Conservation (phyloP, 192 early-diverging fungal genomes). For the Globomyces pollinis-pini region DNA sequence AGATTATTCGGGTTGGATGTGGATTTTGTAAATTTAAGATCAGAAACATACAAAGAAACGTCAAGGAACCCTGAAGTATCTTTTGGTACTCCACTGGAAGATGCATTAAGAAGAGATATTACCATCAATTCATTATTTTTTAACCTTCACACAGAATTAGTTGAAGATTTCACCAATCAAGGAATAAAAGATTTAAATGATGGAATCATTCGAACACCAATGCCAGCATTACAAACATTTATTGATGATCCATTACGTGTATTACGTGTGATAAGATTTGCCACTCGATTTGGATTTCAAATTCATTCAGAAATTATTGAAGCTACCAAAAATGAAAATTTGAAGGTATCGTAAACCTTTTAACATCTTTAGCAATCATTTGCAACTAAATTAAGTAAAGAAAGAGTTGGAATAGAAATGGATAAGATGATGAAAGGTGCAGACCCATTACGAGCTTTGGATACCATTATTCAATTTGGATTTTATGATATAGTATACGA, state of each 20-base stretch:
- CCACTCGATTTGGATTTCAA: constrained; percentile 75
- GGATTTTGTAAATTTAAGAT: constrained; percentile 95
- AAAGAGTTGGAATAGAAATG: constrained; percentile 85
- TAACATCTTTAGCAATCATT: constrained; percentile 58
- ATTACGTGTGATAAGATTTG: constrained; percentile 88
- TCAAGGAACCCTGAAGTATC: constrained; percentile 69
- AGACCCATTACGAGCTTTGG: constrained; percentile 43
- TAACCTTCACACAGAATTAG: constrained; percentile 73
- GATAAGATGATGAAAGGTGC: constrained; percentile 83
- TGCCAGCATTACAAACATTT: constrained; percentile 83
- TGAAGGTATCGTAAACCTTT: no score
- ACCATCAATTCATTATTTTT: constrained; percentile 98
- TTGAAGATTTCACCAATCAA: constrained; percentile 83
- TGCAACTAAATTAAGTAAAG: constrained; percentile 76
- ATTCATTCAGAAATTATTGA: constrained; percentile 61
- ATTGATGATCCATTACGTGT: constrained; percentile 92
- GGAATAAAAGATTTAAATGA: constrained; percentile 67
- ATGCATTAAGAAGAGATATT: constrained; percentile 89
- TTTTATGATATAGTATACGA: constrained; percentile 36
- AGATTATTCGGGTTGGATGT: constrained; percentile 67
- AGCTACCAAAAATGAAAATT: constrained; percentile 43
- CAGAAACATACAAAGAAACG: constrained; percentile 77
- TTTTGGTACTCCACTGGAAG: constrained; percentile 86
- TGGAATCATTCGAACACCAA: constrained; percentile 81
- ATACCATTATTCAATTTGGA: constrained; percentile 34